A percentile compares a stretch with the other conserved stretches of the same genome.
Conservation (phyloP, 345 rosid genomes). For the Citrus medica region DNA sequence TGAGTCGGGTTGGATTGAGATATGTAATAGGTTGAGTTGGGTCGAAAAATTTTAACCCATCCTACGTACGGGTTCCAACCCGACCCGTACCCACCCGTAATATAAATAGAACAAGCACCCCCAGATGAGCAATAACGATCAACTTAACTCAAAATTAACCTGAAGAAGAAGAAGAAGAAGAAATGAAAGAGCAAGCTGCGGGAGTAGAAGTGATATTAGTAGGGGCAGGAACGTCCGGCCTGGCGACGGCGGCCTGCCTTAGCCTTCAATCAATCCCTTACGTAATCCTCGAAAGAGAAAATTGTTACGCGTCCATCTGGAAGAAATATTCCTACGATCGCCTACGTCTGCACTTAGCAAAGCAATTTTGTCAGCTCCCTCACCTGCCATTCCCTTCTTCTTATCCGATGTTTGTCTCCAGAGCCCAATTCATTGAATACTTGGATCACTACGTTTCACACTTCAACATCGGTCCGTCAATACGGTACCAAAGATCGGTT, state of each 20-base stretch:
- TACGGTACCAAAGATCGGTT: conserved; percentile 37
- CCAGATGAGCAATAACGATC: too few species aligned
- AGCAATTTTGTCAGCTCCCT: conserved; percentile 59
- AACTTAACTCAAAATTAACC: not conserved
- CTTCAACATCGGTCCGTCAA: conserved; percentile 46
- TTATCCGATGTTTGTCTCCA: conserved; percentile 45
- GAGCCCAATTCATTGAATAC: conserved; percentile 48
- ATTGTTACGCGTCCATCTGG: conserved; percentile 67
- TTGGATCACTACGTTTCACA: conserved; percentile 50
- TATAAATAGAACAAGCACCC: too few species aligned
- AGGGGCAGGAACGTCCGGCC: conserved; percentile 83
- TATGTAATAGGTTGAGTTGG: too few species aligned
- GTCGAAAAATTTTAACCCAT: too few species aligned
- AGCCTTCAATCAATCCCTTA: conserved; percentile 49
- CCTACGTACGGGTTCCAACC: too few species aligned
- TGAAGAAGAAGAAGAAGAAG: not conserved
- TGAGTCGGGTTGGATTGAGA: too few species aligned
- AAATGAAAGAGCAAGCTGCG: conserved; percentile 24
- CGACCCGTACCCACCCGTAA: too few species aligned
- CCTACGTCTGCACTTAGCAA: conserved; percentile 67
- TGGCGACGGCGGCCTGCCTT: conserved; percentile 67
- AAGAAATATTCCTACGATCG: conserved; percentile 66
- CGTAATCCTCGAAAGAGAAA: conserved; percentile 63
- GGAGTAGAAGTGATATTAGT: conserved; percentile 33
- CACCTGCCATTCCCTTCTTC: conserved; percentile 44